Evolutionary conservation across 108 stramenopile genomes (phyloP).

Genomic region (Nitzschia inconspicua): DNA sequence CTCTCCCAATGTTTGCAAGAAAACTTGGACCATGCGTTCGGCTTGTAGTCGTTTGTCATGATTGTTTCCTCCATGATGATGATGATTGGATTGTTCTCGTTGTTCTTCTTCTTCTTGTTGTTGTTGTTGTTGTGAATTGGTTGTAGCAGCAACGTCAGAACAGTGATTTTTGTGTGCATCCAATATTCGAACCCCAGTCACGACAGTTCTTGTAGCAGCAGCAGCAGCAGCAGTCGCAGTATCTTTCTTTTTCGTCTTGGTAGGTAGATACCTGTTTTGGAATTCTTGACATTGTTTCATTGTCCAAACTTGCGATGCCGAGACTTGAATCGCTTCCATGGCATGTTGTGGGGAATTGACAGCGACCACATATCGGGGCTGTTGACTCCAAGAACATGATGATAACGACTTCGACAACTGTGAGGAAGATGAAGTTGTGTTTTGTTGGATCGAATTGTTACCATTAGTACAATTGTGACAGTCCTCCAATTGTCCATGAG

Average conservation of each 20-base stretch:
- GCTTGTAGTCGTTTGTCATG: constrained; percentile 60
- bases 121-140: constrained; percentile 7
- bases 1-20: too few species aligned
- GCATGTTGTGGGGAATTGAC: constrained; percentile 18
- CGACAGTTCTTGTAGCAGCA: too few species aligned
- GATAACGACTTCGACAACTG: neutral
- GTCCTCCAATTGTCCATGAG: constrained; percentile 23
- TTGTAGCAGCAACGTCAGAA: too few species aligned
- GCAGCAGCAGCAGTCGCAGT: too few species aligned
- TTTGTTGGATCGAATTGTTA: constrained; percentile 1
- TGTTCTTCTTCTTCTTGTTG: neutral
- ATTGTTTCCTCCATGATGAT: constrained; percentile 40
- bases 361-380: constrained; percentile 28
- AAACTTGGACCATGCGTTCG: constrained; percentile 55
- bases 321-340: constrained; percentile 1
- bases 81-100: neutral
- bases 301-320: constrained; percentile 35
- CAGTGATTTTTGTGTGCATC: too few species aligned
- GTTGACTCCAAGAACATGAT: constrained; percentile 11
- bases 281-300: constrained; percentile 49
- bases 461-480: too few species aligned
- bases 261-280: constrained; percentile 38
- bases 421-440: neutral
- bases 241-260: constrained; percentile 1
- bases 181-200: too few species aligned